Conservation (phyloP, 2,329 filamentous ascomycete genomes). For the Sclerotinia sclerotiorum region DNA sequence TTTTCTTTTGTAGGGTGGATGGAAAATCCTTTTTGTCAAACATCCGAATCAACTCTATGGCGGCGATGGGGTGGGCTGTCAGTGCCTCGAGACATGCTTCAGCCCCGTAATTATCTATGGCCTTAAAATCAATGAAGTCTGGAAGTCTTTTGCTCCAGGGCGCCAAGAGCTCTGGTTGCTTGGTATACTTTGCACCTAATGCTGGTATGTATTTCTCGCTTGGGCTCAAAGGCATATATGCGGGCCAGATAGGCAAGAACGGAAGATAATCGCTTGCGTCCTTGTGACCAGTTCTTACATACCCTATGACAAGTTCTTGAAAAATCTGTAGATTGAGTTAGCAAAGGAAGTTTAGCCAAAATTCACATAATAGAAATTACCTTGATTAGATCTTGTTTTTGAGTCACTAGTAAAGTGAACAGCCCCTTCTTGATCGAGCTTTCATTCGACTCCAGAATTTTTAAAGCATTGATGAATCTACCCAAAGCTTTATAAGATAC, state of each 20-base stretch:
- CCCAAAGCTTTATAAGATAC: slow-evolving; percentile 22
- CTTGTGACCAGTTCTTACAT: slow-evolving; percentile 10
- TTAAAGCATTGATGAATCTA: slow-evolving; percentile 28
- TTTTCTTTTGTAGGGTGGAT: slow-evolving; percentile 15
- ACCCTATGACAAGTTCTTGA: slow-evolving; percentile 21
- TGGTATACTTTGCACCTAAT: slow-evolving; percentile 28
- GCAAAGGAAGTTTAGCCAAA: neutral
- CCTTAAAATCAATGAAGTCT: slow-evolving; percentile 29
- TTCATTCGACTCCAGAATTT: slow-evolving; percentile 18
- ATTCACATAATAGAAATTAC: neutral
- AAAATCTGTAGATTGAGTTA: slow-evolving; percentile 24
- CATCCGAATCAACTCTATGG: slow-evolving; percentile 22
- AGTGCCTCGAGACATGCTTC: neutral
- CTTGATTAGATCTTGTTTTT: neutral
- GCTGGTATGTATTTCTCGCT: slow-evolving; percentile 15
- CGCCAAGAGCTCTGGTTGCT: slow-evolving; percentile 29
- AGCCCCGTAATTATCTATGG: neutral
- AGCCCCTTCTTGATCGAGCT: slow-evolving; percentile 19
- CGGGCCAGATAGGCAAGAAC: slow-evolving; percentile 30
- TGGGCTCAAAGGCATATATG: neutral
- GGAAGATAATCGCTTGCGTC: neutral
- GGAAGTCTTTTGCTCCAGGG: slow-evolving; percentile 31
- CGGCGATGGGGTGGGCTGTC: neutral
- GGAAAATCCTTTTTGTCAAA: slow-evolving; percentile 28
- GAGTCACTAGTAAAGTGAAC: neutral